Percentiles rank a stretch among this genome's conserved stretches.
Evolutionary conservation across 2,329 filamentous ascomycete species (phyloP).

Genomic region (Trichoderma sp.): DNA sequence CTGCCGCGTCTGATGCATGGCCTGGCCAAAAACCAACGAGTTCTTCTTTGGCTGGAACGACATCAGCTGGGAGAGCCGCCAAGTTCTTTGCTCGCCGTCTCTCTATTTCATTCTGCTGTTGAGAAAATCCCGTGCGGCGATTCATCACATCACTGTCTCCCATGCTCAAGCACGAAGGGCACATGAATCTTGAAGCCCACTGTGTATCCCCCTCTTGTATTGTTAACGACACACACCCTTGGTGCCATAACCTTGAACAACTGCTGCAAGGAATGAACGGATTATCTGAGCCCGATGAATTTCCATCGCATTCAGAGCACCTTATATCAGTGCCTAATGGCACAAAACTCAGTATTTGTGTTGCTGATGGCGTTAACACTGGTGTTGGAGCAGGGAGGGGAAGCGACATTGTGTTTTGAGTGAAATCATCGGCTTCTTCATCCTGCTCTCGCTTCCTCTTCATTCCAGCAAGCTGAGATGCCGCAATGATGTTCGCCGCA

Average conservation of each 20-base stretch:
- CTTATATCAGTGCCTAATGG: not conserved
- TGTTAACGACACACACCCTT: constrained; percentile 24
- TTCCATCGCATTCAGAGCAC: constrained; percentile 25
- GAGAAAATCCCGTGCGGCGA: not conserved
- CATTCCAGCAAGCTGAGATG: constrained; percentile 6
- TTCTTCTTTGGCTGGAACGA: constrained; percentile 36
- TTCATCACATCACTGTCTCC: not conserved
- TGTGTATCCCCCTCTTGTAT: constrained; percentile 9
- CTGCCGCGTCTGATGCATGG: constrained; percentile 34
- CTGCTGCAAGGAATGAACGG: constrained; percentile 24
- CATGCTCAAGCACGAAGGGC: constrained; percentile 23
- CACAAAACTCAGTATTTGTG: not conserved
- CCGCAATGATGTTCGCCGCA: not conserved
- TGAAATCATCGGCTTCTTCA: constrained; percentile 30
- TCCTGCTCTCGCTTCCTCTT: constrained; percentile 33
- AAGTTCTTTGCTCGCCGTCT: constrained; percentile 34
- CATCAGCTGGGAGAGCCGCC: constrained; percentile 32
- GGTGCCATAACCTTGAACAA: constrained; percentile 30
- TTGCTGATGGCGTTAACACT: not conserved
- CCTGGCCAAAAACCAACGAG: constrained; percentile 41
- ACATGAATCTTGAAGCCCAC: constrained; percentile 21
- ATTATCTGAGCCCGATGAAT: constrained; percentile 1
- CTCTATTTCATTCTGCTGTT: constrained; percentile 31
- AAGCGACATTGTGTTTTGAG: constrained; percentile 34
- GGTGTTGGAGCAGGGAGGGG: constrained; percentile 21